Conservation (phyloP, 1,284 basidiomycete species). For the Somion occarium region DNA sequence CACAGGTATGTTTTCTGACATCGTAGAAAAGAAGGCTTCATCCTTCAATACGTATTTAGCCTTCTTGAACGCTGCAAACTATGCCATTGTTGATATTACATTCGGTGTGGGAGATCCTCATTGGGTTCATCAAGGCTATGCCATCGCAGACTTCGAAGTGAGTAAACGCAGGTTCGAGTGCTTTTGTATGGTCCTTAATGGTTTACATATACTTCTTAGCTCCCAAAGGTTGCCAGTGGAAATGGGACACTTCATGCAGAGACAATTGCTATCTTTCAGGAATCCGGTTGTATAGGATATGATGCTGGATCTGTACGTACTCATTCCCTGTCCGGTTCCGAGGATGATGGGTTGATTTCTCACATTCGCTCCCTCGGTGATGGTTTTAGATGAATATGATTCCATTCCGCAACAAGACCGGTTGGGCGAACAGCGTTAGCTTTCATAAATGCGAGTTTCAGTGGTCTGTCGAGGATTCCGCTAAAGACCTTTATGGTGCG, state of each 20-base stretch:
- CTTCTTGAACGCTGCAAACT: constrained; percentile 50
- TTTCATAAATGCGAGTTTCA: constrained; percentile 35
- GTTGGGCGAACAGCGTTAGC: constrained; percentile 39
- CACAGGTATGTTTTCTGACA: constrained; percentile 32
- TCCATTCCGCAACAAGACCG: constrained; percentile 21
- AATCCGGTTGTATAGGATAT: constrained; percentile 36
- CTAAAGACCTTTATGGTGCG: constrained; percentile 37
- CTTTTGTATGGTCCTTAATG: not conserved
- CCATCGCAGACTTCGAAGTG: constrained; percentile 42
- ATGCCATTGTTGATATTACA: constrained; percentile 41
- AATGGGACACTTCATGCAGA: constrained; percentile 41
- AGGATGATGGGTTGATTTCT: no score
- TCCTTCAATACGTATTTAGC: no score
- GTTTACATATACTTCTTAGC: not conserved
- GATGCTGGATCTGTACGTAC: no score
- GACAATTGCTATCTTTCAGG: constrained; percentile 40
- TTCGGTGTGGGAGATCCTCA: constrained; percentile 40
- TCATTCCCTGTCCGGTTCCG: no score
- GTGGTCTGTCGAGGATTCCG: constrained; percentile 35
- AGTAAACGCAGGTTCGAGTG: constrained; percentile 20
- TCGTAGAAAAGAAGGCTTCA: no score
- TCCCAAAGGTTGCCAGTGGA: no score
- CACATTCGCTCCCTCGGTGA: no score
- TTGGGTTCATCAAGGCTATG: constrained; percentile 40
- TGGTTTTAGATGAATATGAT: constrained; percentile 24